Evolutionary conservation across 2,329 filamentous ascomycete species (phyloP).

Genomic region (Colletotrichum chlorophyti): DNA sequence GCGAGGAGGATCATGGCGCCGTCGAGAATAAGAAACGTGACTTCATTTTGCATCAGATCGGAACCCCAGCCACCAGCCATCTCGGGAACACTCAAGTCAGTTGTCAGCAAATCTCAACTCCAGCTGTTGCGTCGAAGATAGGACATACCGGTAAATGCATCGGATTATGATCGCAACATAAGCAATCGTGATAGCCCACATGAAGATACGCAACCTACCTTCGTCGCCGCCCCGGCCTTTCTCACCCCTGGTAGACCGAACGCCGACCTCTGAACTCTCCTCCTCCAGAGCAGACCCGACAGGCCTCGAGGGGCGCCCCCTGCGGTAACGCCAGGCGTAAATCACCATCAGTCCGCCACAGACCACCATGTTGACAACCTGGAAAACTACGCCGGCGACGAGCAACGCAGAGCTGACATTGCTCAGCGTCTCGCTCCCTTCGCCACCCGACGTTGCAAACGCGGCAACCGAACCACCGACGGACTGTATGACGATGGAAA

Average conservation of each 20-base stretch:
- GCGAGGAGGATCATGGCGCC: conserved; percentile 26
- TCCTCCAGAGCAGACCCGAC: not conserved
- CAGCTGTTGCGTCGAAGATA: not conserved
- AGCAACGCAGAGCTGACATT: conserved; percentile 31
- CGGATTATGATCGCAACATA: conserved; percentile 24
- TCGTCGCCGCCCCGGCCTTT: not conserved
- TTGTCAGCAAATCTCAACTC: not conserved
- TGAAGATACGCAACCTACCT: conserved; percentile 12
- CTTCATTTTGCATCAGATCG: conserved; percentile 29
- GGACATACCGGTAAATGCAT: conserved; percentile 27
- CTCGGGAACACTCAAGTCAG: conserved; percentile 5
- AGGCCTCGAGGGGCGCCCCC: not conserved
- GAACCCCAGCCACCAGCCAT: conserved; percentile 27
- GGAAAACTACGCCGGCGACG: conserved; percentile 35
- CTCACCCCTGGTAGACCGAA: not conserved
- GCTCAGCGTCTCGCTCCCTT: conserved; percentile 6
- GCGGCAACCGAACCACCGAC: conserved; percentile 29
- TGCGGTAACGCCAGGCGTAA: conserved; percentile 10
- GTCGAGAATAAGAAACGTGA: conserved; percentile 29
- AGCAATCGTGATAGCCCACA: conserved; percentile 12
- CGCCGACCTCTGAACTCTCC: not conserved
- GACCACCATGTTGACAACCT: conserved; percentile 35
- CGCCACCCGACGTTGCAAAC: not conserved
- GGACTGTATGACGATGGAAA: conserved; percentile 41
- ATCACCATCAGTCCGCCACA: conserved; percentile 29